Evolutionary conservation across 169 alveolate genomes (phyloP).

Genomic region (Perkinsus chesapeaki): DNA sequence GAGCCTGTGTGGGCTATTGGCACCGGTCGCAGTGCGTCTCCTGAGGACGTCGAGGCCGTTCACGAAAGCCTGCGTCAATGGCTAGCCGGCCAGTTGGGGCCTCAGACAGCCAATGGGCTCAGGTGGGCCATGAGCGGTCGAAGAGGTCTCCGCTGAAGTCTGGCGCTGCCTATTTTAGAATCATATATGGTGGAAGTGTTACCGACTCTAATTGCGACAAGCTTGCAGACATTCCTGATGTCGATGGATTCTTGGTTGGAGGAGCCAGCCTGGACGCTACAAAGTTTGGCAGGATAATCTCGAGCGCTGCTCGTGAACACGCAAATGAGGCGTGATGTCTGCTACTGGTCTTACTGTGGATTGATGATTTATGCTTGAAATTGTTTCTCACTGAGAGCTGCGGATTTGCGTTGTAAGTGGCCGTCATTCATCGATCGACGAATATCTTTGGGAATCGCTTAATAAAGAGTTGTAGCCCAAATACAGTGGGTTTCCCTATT

Average conservation of each 20-base stretch:
- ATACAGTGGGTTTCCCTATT: too few relatives aligned
- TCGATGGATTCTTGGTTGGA: slow-evolving; percentile 99
- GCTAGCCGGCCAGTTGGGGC: not conserved
- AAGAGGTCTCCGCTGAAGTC: not conserved
- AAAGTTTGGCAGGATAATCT: not conserved
- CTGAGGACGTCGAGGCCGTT: slow-evolving; percentile 38
- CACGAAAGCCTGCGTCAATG: not conserved
- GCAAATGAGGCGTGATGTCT: not conserved
- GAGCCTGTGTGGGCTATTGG: slow-evolving; percentile 79
- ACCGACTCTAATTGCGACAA: slow-evolving; percentile 86
- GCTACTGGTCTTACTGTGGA: not conserved
- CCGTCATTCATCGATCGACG: too few relatives aligned
- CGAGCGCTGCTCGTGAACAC: not conserved
- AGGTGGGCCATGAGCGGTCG: not conserved
- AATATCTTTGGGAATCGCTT: too few relatives aligned
- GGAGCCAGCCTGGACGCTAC: slow-evolving; percentile 95
- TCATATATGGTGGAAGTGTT: slow-evolving; percentile 98
- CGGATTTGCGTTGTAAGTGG: too few relatives aligned
- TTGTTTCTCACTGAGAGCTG: too few relatives aligned
- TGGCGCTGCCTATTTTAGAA: slow-evolving; percentile 72
- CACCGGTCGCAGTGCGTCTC: slow-evolving; percentile 55
- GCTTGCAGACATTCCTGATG: slow-evolving; percentile 75
- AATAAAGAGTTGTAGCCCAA: too few relatives aligned
- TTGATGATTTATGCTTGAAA: too few relatives aligned
- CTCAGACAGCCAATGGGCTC: not conserved